Evolutionary conservation across 2,329 filamentous ascomycete species (phyloP), one percentile per base, ranked within the genome.

Genomic region (Xylariales sp.): DNA sequence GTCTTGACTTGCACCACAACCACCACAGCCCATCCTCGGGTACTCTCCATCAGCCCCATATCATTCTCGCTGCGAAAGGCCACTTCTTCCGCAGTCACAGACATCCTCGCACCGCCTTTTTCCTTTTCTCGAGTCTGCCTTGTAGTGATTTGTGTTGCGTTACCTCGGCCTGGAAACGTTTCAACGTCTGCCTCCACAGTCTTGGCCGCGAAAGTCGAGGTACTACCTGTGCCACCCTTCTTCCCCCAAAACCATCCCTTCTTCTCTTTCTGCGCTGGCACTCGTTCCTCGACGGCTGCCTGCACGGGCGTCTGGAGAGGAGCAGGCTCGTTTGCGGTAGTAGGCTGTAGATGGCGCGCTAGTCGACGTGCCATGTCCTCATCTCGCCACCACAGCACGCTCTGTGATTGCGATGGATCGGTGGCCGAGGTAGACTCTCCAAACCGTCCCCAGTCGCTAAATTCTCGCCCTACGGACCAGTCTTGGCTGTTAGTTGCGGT

Each of bases 11-110:
- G 63, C 2, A 87, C 77, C 0, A 75, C 77, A 1, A 86, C 78
- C 14, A 86, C 81, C 36, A 88, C 77, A 0, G 81, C 85, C 79
- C 81, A 87, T 1, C 85, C 86, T 1, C 79, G 81, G 68, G 78
- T 77, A 39, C 83, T 84, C 73, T 87, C 85, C 80, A 82, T 84
- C 0, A 88, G 75, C 0, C 85, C 85, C 72, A 87, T 78, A 14
- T 82, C 83, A 28, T 85, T 87, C 75, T 86, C 81, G 53, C 74
- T 74, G n/a, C 85, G 75, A 64, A 88, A 87, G 0, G 83, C 83
- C 1, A 86, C 80, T 69, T 86, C 81, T 56, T 86, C 80, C 0
- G 83, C 81, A 32, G 74, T 75, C 2, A 82, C 81, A 2, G 72
- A 75, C 80, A 87, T 84, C 4, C 70, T 76, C 0, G 82, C 78